phyloP scores from a whole-genome alignment of 108 stramenopile genomes.

The Chaetoceros muelleri region DNA sequence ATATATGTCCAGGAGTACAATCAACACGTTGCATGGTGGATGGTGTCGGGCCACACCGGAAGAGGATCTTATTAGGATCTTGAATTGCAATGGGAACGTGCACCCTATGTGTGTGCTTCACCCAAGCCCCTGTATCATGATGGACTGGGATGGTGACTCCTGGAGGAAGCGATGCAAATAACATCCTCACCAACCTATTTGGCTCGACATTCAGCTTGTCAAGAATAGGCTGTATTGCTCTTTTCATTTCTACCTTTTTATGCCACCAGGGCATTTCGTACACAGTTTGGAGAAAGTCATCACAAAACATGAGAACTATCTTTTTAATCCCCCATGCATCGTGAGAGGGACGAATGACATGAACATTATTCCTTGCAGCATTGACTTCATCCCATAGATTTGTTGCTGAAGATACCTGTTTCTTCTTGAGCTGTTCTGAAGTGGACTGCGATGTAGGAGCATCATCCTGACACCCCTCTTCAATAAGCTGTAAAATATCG shows the following conservation, averaged over 20 bases:
- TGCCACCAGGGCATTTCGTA: conserved; percentile 91
- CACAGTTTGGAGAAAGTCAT: conserved; percentile 85
- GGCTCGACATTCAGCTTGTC: conserved; percentile 34
- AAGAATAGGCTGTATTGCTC: conserved; percentile 70
- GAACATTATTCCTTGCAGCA: conserved; percentile 75
- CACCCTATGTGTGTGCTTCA: conserved; percentile 85
- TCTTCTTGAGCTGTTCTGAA: background rate
- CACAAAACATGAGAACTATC: conserved; percentile 90
- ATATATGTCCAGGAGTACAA: conserved; percentile 79
- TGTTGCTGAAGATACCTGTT: conserved; percentile 18
- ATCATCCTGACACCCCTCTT: conserved; percentile 52
- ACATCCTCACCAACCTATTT: conserved; percentile 67
- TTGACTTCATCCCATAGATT: conserved; percentile 71
- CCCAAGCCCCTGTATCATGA: conserved; percentile 98
- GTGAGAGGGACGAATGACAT: conserved; percentile 78
- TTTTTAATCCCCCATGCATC: conserved; percentile 97
- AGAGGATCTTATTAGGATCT: conserved; percentile 62
- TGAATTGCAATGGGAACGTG: conserved; percentile 86
- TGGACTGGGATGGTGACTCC: conserved; percentile 92
- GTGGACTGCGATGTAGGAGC: background rate
- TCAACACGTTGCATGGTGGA: conserved; percentile 60
- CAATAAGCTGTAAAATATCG: conserved; percentile 41
- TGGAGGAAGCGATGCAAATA: conserved; percentile 91
- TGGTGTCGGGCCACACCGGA: conserved; percentile 72
- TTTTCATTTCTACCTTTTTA: conserved; percentile 32